A percentile compares a stretch with the other conserved stretches of the same genome.
Evolutionary conservation across 2,329 filamentous ascomycete species (phyloP).

Genomic region (Malbranchea cinnamomea): DNA sequence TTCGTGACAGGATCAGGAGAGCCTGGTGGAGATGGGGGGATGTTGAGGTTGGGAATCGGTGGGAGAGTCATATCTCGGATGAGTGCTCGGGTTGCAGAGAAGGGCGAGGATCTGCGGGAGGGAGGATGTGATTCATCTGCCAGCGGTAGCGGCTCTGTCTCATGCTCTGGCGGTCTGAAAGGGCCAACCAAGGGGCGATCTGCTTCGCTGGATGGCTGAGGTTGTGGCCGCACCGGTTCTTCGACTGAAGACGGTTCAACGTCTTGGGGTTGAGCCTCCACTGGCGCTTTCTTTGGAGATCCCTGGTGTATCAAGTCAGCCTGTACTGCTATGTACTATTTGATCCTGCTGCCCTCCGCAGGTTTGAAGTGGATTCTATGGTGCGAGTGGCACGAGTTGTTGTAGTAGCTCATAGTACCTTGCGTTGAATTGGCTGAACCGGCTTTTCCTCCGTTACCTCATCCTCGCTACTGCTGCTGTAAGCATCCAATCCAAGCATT

Average conservation of each 20-base stretch:
- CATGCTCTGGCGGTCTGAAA: conserved; percentile 15
- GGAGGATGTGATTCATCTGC: conserved; percentile 4
- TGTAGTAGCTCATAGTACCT: too few species aligned
- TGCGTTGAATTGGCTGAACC: too few species aligned
- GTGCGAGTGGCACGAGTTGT: too few species aligned
- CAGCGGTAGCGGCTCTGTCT: neutral
- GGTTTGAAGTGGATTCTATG: too few species aligned
- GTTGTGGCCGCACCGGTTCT: too few species aligned
- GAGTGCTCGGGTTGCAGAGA: conserved; percentile 33
- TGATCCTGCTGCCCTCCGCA: too few species aligned
- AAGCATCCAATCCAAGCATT: conserved; percentile 29
- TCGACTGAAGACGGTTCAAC: too few species aligned
- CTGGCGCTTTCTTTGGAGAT: too few species aligned
- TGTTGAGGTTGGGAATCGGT: conserved; percentile 29
- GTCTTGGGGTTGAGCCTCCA: conserved; percentile 1
- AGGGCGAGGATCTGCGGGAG: conserved; percentile 29
- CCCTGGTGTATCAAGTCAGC: too few species aligned
- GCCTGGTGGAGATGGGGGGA: conserved; percentile 32
- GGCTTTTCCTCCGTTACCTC: conserved; percentile 14
- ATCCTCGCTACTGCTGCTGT: conserved; percentile 33
- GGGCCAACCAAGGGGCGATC: conserved; percentile 20
- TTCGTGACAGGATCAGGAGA: conserved; percentile 31
- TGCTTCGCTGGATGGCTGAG: conserved; percentile 9
- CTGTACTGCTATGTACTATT: too few species aligned
- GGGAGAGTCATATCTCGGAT: conserved; percentile 43